Evolutionary conservation across 2,329 filamentous ascomycete species (phyloP).

Genomic region (Neofusicoccum umdonicola): DNA sequence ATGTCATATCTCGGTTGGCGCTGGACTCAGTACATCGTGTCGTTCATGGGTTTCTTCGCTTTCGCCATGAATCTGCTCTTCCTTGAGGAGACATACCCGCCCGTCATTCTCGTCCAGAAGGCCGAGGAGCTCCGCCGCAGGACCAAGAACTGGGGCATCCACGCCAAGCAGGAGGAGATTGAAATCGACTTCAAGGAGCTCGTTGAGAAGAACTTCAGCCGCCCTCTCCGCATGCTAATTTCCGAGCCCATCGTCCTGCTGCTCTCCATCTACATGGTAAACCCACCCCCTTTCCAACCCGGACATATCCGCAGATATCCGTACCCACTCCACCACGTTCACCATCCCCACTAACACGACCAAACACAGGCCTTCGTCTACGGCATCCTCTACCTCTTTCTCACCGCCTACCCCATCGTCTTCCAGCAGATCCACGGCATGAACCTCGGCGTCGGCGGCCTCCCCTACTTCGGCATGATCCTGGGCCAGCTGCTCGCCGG

Average conservation of each 20-base stretch:
- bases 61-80: conserved; percentile 52
- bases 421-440: conserved; percentile 72
- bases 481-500: conserved; percentile 69
- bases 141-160: conserved; percentile 61
- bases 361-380: conserved; percentile 52
- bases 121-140: conserved; percentile 53
- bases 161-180: conserved; percentile 57
- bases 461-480: conserved; percentile 86
- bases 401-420: conserved; percentile 80
- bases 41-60: conserved; percentile 56
- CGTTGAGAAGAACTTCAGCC: conserved; percentile 52
- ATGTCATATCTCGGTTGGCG: conserved; percentile 53
- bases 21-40: conserved; percentile 46
- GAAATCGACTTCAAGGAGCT: conserved; percentile 52
- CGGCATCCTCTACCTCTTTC: conserved; percentile 72
- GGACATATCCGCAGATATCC: too few relatives aligned
- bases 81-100: conserved; percentile 58
- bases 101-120: conserved; percentile 57
- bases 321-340: background rate
- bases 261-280: conserved; percentile 47
- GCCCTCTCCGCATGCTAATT: conserved; percentile 50
- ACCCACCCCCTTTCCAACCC: conserved; percentile 23
- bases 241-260: conserved; percentile 51
- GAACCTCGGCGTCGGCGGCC: conserved; percentile 65
- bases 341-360: too few relatives aligned